A percentile compares a stretch with the other conserved stretches of the same genome.
Evolutionary conservation across 176 grass and related monocot species (phyloP).

Genomic region (Chloris gayana): DNA sequence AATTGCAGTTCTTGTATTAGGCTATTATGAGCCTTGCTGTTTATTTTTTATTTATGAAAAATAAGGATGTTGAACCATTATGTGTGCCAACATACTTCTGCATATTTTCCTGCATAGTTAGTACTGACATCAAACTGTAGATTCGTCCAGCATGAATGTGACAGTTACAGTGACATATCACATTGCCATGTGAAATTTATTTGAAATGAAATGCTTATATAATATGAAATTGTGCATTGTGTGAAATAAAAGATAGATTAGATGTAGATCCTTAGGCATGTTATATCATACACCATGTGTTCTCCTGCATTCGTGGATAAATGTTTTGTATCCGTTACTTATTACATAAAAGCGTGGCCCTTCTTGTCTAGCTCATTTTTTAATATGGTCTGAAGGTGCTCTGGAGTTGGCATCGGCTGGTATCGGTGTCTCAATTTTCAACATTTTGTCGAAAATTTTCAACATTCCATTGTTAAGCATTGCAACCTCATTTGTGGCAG

Average conservation of each 20-base stretch:
- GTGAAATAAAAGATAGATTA: slow-evolving; percentile 12
- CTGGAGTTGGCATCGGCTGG: slow-evolving; percentile 84
- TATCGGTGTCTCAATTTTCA: slow-evolving; percentile 87
- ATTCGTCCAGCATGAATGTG: slow-evolving; percentile 8
- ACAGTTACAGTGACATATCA: slow-evolving; percentile 16
- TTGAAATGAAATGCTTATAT: background rate
- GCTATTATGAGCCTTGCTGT: background rate
- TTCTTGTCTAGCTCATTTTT: slow-evolving; percentile 30
- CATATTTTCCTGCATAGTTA: background rate
- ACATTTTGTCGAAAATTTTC: slow-evolving; percentile 87
- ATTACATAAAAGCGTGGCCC: slow-evolving; percentile 12
- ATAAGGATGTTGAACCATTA: background rate
- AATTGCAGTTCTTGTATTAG: background rate
- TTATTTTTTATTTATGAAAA: background rate
- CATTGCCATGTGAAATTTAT: background rate
- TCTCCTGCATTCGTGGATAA: background rate
- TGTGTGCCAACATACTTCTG: background rate
- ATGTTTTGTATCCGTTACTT: slow-evolving; percentile 7
- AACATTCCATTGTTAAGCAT: slow-evolving; percentile 90
- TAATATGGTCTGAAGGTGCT: slow-evolving; percentile 56
- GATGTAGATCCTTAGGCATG: slow-evolving; percentile 16
- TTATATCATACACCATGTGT: background rate
- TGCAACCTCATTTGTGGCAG: slow-evolving; percentile 91
- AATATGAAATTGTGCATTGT: background rate
- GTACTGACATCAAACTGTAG: background rate